Evolutionary conservation across 2,329 filamentous ascomycete species (phyloP), one percentile per base, ranked within the genome.

Genomic region (Calonectria hongkongensis): DNA sequence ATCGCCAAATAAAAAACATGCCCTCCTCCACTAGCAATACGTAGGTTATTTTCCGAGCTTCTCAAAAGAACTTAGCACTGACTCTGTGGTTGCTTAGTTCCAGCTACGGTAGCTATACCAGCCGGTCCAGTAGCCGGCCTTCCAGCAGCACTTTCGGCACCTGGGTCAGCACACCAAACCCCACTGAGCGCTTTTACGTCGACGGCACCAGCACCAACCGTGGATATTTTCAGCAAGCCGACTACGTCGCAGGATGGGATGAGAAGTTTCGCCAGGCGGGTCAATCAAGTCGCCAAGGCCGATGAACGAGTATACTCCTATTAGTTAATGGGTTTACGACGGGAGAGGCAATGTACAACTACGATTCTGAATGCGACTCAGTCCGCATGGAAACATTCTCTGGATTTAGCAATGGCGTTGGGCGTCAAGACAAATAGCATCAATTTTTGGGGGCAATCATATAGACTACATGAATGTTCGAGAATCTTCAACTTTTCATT

Each of bases 131-230:
- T 72, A 64, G 58, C 25, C 36, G 68, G n/a, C 4, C 12, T 25
- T 70, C 74, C 3, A 72, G 15, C 2, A 9, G 56, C 47, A 16
- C 67, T 63, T 58, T 79, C 4, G 21, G 4, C n/a, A 50, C 25
- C 27, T 79, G 76, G 76, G 64, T 41, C 60, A 43, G 7, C 36
- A 71, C 66, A 12, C 54, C 8, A 36, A 72, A 79, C 60, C 43
- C 16, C 33, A 51, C 65, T 0, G 76, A 79, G 16, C 50, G 66
- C 2, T 78, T 79, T 36, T 54, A 41, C 15, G 72, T 45, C 33
- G 73, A 71, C 2, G 77, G 77, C 15, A 30, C 73, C 36, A 73
- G 2, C 15, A 78, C 70, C 1, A 54, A 75, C 8, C 76, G 74
- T 27, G 66, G 73, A 21, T 67, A 15, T 3, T 36, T 72, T 15